These are phyloP conservation scores for Phytopythium montanum DNA, from an alignment of 352 stramenopile species.

Conservation along the genomic window DNA sequence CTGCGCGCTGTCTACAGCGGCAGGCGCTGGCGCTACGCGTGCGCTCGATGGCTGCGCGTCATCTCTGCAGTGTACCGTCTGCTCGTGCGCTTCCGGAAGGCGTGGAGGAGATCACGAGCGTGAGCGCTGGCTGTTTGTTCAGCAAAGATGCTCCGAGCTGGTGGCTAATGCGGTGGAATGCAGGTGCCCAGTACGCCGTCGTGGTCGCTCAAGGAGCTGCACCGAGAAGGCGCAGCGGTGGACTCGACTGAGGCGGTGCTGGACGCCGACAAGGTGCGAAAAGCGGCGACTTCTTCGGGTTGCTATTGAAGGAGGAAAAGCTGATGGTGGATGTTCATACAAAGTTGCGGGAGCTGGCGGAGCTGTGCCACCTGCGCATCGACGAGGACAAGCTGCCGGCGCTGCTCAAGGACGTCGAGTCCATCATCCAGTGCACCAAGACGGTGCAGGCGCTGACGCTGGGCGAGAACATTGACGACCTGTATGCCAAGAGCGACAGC, in stretches of 20 bases:
- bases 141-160: background rate
- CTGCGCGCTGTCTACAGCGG: constrained; percentile 16
- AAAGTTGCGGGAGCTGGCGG: constrained; percentile 70
- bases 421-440: constrained; percentile 87
- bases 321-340: constrained; percentile 1
- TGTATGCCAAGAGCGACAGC: constrained; percentile 67
- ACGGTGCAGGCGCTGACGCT: constrained; percentile 82
- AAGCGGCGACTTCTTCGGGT: constrained; percentile 4
- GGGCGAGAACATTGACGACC: constrained; percentile 76
- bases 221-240: constrained; percentile 46
- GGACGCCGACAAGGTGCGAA: constrained; percentile 36
- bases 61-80: constrained; percentile 12
- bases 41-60: constrained; percentile 5
- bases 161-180: background rate
- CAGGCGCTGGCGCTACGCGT: constrained; percentile 5
- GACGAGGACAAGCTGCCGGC: constrained; percentile 62
- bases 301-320: background rate
- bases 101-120: constrained; percentile 54
- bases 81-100: constrained; percentile 31
- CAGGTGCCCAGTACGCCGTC: constrained; percentile 66
- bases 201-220: constrained; percentile 80
- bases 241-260: constrained; percentile 49
- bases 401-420: constrained; percentile 79
- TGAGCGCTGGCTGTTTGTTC: constrained; percentile 10
- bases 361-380: constrained; percentile 81